phyloP scores from a whole-genome alignment of 192 early-diverging fungal genomes.

The Gaertneriomyces sp. region DNA sequence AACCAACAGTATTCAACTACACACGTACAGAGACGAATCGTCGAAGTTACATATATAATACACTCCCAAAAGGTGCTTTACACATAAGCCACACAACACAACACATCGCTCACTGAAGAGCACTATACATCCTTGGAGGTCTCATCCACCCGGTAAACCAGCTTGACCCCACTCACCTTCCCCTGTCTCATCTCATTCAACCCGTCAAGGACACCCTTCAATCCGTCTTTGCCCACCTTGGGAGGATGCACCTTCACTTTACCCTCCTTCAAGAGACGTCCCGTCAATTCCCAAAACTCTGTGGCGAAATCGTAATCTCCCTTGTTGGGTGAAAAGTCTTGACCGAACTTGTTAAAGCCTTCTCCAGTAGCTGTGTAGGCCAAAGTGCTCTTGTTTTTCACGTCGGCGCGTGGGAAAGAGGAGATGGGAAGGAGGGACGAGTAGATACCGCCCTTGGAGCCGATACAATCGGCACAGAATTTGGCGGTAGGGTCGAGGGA shows the following conservation, averaged over 20 bases:
- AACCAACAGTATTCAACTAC: no score
- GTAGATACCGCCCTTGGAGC: slow-evolving; percentile 17
- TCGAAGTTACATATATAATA: no score
- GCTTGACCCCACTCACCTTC: slow-evolving; percentile 34
- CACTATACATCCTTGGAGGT: neutral
- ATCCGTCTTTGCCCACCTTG: slow-evolving; percentile 8
- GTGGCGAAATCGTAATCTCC: slow-evolving; percentile 21
- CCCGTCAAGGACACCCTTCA: slow-evolving; percentile 23
- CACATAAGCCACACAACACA: no score
- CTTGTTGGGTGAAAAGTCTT: slow-evolving; percentile 5
- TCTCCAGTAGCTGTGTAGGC: slow-evolving; percentile 32
- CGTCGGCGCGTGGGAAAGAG: slow-evolving; percentile 1
- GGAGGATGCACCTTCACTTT: slow-evolving; percentile 29
- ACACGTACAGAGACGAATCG: no score
- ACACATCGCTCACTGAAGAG: no score
- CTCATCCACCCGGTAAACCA: slow-evolving; percentile 23
- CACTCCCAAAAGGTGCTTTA: no score
- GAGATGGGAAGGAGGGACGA: slow-evolving; percentile 15
- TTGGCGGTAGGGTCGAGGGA: slow-evolving; percentile 5
- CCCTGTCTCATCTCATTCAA: slow-evolving; percentile 28
- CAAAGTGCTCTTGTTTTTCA: neutral
- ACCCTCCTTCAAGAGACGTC: slow-evolving; percentile 27
- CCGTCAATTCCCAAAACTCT: slow-evolving; percentile 35
- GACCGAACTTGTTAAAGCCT: slow-evolving; percentile 13
- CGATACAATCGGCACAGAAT: slow-evolving; percentile 21